These are phyloP conservation scores for Tuctoria greenei DNA, from an alignment of 176 grass and related monocot genomes.

Conservation along the genomic window DNA sequence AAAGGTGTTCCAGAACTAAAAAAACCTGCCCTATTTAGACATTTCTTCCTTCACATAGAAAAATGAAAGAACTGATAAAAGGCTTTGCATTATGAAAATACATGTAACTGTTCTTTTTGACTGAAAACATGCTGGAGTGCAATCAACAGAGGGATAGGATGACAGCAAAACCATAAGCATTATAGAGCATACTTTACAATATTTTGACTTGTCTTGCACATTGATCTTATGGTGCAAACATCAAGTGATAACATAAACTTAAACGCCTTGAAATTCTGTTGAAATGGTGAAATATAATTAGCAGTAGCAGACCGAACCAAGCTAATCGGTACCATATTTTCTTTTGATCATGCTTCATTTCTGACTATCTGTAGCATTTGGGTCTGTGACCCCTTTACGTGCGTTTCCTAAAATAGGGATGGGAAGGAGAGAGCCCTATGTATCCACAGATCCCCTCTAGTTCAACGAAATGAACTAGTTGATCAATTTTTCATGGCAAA, in stretches of 20 bases:
- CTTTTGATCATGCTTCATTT: neutral
- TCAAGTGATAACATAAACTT: neutral
- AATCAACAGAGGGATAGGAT: neutral
- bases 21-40: neutral
- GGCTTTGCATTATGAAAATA: neutral
- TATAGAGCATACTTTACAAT: neutral
- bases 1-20: neutral
- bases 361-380: neutral
- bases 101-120: neutral
- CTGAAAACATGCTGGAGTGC: neutral
- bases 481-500: neutral
- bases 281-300: conserved; percentile 11
- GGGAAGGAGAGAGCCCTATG: neutral
- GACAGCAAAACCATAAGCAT: neutral
- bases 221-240: neutral
- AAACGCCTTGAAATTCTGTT: neutral
- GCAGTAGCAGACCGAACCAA: neutral
- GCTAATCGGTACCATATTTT: neutral
- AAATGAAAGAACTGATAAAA: neutral
- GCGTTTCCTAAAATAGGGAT: neutral
- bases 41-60: neutral
- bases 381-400: neutral
- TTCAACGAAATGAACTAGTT: neutral
- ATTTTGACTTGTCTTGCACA: neutral
- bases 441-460: neutral